Percentiles rank a stretch among this genome's conserved stretches.
phyloP scores from a whole-genome alignment of 169 alveolate genomes.

The Babesia bigemina region DNA sequence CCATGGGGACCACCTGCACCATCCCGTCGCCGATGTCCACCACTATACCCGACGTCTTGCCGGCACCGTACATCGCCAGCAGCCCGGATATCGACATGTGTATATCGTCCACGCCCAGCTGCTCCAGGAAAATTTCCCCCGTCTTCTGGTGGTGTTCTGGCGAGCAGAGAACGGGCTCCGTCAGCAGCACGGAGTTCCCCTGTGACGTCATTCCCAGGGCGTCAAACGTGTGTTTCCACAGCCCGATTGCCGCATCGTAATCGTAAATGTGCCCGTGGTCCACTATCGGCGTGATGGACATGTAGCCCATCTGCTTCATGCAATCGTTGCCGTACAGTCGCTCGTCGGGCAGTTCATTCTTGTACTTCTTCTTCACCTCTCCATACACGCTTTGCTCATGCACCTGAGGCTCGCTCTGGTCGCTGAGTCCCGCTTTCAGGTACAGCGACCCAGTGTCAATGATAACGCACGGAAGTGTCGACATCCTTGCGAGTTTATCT shows the following conservation, averaged over 20 bases:
- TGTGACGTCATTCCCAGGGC: slow-evolving; percentile 28
- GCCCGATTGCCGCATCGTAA: slow-evolving; percentile 31
- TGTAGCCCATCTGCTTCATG: slow-evolving; percentile 38
- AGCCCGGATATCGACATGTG: slow-evolving; percentile 84
- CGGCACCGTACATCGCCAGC: slow-evolving; percentile 85
- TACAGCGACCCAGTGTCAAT: slow-evolving; percentile 58
- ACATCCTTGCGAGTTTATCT: slow-evolving; percentile 17
- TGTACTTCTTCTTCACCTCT: slow-evolving; percentile 21
- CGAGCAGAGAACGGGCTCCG: slow-evolving; percentile 75
- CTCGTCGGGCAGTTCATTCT: slow-evolving; percentile 31
- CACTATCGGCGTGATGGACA: slow-evolving; percentile 65
- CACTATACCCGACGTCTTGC: slow-evolving; percentile 86
- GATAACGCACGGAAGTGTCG: slow-evolving; percentile 48
- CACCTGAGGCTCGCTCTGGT: slow-evolving; percentile 33
- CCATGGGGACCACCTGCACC: slow-evolving; percentile 86
- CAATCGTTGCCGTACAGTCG: slow-evolving; percentile 66
- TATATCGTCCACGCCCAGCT: slow-evolving; percentile 77
- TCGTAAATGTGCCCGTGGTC: slow-evolving; percentile 72
- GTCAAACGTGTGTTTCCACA: slow-evolving; percentile 51
- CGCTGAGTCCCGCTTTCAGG: slow-evolving; percentile 57
- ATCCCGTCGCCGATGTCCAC: slow-evolving; percentile 88
- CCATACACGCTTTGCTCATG: slow-evolving; percentile 39
- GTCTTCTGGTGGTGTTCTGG: slow-evolving; percentile 72
- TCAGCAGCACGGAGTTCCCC: slow-evolving; percentile 61
- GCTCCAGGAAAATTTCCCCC: slow-evolving; percentile 85